A percentile compares a stretch with the other conserved stretches of the same genome.
Evolutionary conservation across 2,329 filamentous ascomycete species (phyloP).

Genomic region (Sporothrix mexicana): DNA sequence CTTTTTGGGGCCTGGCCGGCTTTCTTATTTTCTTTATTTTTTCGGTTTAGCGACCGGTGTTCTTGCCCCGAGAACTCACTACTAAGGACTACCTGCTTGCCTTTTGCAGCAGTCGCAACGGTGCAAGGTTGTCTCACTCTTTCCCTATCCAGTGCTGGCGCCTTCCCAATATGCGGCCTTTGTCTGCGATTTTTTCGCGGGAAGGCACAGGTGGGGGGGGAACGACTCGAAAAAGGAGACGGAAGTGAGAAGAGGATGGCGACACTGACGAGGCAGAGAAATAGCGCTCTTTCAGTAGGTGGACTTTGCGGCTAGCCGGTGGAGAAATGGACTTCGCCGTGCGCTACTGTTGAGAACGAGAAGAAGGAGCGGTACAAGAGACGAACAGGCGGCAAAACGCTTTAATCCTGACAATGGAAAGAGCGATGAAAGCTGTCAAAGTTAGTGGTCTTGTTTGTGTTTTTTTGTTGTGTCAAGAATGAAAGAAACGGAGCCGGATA

Average conservation of each 20-base stretch:
- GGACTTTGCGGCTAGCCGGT: slow-evolving; percentile 24
- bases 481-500: background rate
- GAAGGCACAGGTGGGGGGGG: slow-evolving; percentile 22
- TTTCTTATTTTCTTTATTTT: slow-evolving; percentile 21
- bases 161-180: slow-evolving; percentile 30
- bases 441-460: background rate
- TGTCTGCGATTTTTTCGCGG: slow-evolving; percentile 22
- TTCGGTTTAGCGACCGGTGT: slow-evolving; percentile 12
- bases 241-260: slow-evolving; percentile 13
- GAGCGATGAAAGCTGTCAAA: slow-evolving; percentile 6
- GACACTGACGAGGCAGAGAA: slow-evolving; percentile 9
- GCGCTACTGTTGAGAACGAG: slow-evolving; percentile 25
- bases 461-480: background rate
- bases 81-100: background rate
- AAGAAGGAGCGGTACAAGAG: slow-evolving; percentile 1
- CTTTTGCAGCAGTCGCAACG: slow-evolving; percentile 16
- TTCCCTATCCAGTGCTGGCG: slow-evolving; percentile 30
- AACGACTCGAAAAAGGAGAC: background rate
- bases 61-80: background rate
- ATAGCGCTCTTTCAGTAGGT: slow-evolving; percentile 12
- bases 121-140: slow-evolving; percentile 22
- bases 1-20: background rate
- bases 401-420: background rate
- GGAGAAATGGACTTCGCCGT: slow-evolving; percentile 21
- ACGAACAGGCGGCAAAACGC: background rate